A percentile compares a stretch with the other conserved stretches of the same genome.
phyloP scores from a whole-genome alignment of 2,329 filamentous ascomycete genomes.

The Ophiostoma piceae region DNA sequence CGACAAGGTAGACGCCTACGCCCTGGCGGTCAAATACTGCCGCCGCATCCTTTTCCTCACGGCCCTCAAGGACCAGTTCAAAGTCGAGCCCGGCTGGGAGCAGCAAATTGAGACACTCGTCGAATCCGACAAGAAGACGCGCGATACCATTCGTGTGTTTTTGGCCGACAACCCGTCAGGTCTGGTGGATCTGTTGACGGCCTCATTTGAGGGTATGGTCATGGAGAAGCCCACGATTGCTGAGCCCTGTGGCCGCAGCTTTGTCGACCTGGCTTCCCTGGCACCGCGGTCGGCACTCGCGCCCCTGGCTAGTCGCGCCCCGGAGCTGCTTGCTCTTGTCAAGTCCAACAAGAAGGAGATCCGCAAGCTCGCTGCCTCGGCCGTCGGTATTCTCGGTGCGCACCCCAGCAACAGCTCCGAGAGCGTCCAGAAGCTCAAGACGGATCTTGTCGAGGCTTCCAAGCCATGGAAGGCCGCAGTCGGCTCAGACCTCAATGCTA shows the following conservation, averaged over 20 bases:
- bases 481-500: conserved; percentile 42
- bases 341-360: conserved; percentile 67
- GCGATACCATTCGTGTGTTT: conserved; percentile 54
- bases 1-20: conserved; percentile 51
- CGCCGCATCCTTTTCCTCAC: conserved; percentile 49
- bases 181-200: conserved; percentile 45
- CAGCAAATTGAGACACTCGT: conserved; percentile 68
- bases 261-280: conserved; percentile 49
- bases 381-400: conserved; percentile 70
- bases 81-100: conserved; percentile 78
- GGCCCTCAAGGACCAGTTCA: conserved; percentile 43
- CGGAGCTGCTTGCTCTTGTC: conserved; percentile 55
- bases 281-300: conserved; percentile 38
- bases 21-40: conserved; percentile 65
- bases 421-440: conserved; percentile 41
- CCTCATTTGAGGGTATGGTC: conserved; percentile 54
- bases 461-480: conserved; percentile 47
- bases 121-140: conserved; percentile 61
- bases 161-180: conserved; percentile 37
- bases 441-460: conserved; percentile 43
- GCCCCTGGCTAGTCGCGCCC: conserved; percentile 44
- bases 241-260: conserved; percentile 48
- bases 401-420: conserved; percentile 48
- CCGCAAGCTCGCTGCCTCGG: conserved; percentile 61
- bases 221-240: conserved; percentile 39